Evolutionary conservation across 106 monocot genomes (phyloP).

Genomic region (Xerophyta viscosa): DNA sequence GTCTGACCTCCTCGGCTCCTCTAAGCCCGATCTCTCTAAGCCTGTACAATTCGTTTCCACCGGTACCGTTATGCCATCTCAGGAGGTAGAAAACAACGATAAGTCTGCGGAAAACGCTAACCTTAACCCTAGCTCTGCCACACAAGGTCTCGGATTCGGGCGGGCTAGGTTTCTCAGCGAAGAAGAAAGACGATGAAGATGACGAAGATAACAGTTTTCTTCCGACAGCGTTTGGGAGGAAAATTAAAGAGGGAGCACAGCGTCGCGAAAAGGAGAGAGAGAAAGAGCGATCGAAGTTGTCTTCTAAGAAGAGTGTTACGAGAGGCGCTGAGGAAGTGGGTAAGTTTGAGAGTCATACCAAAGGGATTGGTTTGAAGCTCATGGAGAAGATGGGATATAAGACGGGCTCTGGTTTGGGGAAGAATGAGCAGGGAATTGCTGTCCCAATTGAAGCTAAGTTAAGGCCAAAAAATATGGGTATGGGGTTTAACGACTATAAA

Average conservation of each 20-base stretch:
- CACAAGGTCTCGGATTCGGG: conserved; percentile 28
- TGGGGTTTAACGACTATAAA: conserved; percentile 89
- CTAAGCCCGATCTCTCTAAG: conserved; percentile 54
- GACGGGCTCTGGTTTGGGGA: conserved; percentile 65
- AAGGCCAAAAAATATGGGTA: conserved; percentile 71
- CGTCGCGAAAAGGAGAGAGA: conserved; percentile 24
- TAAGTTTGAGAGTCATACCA: conserved; percentile 48
- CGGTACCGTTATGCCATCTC: conserved; percentile 45
- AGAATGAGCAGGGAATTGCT: conserved; percentile 73
- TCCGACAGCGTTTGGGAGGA: conserved; percentile 63
- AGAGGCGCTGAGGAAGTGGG: conserved; percentile 14
- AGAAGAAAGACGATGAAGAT: conserved; percentile 9
- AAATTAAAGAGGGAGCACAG: conserved; percentile 49
- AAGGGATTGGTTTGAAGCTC: conserved; percentile 57
- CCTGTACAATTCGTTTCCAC: conserved; percentile 82
- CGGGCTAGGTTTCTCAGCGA: conserved; percentile 27
- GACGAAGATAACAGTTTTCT: conserved; percentile 34
- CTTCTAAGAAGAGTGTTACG: conserved; percentile 17
- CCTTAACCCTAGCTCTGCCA: background rate
- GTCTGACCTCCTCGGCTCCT: conserved; percentile 18
- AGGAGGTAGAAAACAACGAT: conserved; percentile 31
- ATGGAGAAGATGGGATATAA: conserved; percentile 88
- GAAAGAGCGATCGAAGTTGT: conserved; percentile 19
- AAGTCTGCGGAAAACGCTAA: background rate
- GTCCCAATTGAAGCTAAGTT: conserved; percentile 54